phyloP scores from a whole-genome alignment of 805 yeast species.

The Nakazawaea laoshanensis region DNA sequence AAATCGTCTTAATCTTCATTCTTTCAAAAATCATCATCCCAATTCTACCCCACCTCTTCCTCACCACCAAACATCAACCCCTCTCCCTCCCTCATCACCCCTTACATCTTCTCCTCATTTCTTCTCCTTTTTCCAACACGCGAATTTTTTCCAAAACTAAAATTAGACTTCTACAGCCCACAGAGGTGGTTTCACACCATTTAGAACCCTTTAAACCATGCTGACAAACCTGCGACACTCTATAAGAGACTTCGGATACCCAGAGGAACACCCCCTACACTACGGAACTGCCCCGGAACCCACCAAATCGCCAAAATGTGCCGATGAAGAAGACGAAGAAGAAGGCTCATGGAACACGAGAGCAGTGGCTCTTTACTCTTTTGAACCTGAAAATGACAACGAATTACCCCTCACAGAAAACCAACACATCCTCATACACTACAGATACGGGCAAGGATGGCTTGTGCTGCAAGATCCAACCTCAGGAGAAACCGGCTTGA shows the following conservation, averaged over 20 bases:
- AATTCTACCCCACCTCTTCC: too few relatives aligned
- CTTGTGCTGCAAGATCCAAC: constrained; percentile 79
- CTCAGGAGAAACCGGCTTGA: constrained; percentile 79
- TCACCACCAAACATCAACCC: too few relatives aligned
- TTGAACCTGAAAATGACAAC: constrained; percentile 89
- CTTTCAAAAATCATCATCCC: too few relatives aligned
- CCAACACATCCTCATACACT: constrained; percentile 76
- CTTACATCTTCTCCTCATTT: too few relatives aligned
- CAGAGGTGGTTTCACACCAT: too few relatives aligned
- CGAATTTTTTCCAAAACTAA: too few relatives aligned
- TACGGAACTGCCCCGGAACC: constrained; percentile 34
- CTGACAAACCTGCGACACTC: constrained; percentile 24
- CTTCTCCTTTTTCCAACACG: too few relatives aligned
- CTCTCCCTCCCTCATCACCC: too few relatives aligned
- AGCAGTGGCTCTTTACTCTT: constrained; percentile 86
- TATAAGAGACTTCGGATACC: constrained; percentile 80
- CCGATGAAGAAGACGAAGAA: constrained; percentile 16
- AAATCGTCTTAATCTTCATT: too few relatives aligned
- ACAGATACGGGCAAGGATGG: constrained; percentile 98
- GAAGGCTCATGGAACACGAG: constrained; percentile 18
- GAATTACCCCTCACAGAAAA: constrained; percentile 76
- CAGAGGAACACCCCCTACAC: constrained; percentile 58
- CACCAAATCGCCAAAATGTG: constrained; percentile 4
- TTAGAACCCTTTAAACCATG: too few relatives aligned
- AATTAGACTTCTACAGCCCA: too few relatives aligned